These are phyloP conservation scores for Tylopilus subfusipes DNA, from an alignment of 768 basidiomycete species.

Conservation along the genomic window DNA sequence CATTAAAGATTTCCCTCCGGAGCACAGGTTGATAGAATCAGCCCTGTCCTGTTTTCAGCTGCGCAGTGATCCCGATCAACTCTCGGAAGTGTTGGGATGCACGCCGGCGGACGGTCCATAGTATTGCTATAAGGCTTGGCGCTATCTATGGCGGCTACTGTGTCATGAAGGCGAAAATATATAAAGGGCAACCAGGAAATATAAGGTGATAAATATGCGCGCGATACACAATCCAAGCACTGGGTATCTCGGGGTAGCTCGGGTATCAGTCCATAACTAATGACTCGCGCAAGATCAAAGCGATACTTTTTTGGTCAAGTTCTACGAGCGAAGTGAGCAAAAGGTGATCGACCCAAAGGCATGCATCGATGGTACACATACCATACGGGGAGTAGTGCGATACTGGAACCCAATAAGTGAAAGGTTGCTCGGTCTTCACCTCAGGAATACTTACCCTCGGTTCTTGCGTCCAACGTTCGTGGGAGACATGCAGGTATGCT, in stretches of 20 bases:
- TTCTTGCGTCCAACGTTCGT: conserved; percentile 9
- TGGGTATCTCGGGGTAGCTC: neutral
- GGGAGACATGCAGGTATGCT: neutral
- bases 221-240: neutral
- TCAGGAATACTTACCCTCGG: conserved; percentile 20
- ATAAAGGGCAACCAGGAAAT: neutral
- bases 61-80: no score
- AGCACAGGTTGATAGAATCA: no score
- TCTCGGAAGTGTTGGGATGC: no score
- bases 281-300: conserved; percentile 5
- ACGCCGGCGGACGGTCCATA: no score
- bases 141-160: no score
- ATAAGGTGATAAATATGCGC: neutral
- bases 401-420: conserved; percentile 6
- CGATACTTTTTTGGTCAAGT: conserved; percentile 7
- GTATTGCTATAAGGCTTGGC: no score
- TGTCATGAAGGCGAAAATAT: neutral
- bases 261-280: neutral
- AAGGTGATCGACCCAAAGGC: neutral
- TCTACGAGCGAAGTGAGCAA: conserved; percentile 3
- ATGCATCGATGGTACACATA: neutral
- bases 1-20: no score
- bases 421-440: neutral
- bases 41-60: no score
- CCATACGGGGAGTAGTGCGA: conserved; percentile 9